These are phyloP conservation scores for Ascochyta koolunga DNA, from an alignment of 2,329 filamentous ascomycete genomes.

Conservation along the genomic window DNA sequence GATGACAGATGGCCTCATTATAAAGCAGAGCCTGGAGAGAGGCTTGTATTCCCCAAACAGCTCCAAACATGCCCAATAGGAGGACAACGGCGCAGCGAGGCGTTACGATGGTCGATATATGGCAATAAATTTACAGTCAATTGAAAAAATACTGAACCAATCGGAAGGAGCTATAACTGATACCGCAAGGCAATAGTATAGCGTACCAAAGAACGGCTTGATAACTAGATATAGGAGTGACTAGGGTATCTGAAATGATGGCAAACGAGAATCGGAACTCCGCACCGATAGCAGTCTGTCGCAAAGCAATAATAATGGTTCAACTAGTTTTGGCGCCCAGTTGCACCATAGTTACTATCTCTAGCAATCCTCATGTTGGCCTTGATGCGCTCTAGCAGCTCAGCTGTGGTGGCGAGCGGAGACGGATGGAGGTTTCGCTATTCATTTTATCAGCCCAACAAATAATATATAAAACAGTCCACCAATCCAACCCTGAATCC, in stretches of 20 bases:
- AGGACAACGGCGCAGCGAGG: background rate
- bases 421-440: slow-evolving; percentile 70
- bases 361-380: slow-evolving; percentile 64
- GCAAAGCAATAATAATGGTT: background rate
- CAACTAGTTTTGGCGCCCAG: background rate
- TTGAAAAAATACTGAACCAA: too few relatives aligned
- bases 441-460: background rate
- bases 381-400: slow-evolving; percentile 71
- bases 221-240: background rate
- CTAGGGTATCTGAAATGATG: background rate
- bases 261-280: background rate
- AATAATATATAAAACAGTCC: too few relatives aligned
- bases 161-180: too few relatives aligned
- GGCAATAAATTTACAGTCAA: background rate
- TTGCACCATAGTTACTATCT: slow-evolving; percentile 15
- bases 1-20: too few relatives aligned
- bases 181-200: too few relatives aligned
- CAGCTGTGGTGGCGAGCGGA: slow-evolving; percentile 63
- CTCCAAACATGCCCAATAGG: background rate
- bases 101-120: background rate
- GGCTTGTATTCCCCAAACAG: background rate
- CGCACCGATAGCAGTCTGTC: background rate
- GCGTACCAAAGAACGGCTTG: background rate
- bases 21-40: background rate
- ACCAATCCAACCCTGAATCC: too few relatives aligned